Evolutionary conservation across 371 early-diverging fungal genomes (phyloP), one percentile per base, ranked within the genome.

Genomic region (Globomyces sp.): DNA sequence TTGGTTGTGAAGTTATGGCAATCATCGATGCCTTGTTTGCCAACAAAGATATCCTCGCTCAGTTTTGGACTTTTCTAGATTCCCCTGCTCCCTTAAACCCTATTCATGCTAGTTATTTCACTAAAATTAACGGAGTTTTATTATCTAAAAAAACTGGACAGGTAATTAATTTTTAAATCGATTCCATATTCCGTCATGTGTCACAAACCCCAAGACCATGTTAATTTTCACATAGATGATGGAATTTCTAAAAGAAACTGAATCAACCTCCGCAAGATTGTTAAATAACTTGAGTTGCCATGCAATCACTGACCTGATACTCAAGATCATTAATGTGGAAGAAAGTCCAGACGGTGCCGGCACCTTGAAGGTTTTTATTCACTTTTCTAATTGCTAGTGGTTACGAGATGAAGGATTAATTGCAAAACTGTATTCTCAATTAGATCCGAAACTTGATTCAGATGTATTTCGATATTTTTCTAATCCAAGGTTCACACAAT

Each of bases 291-390:
- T 97, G 69, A 88, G 88, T 36, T 89, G 87, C 53, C 87, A 92
- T 37, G 86, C 94, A 1, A 88, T 96, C 50, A 91, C 92, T 74
- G 98, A 96, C 73, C 75, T 97, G 36, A 71, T 95, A 49, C 82
- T 97, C 52, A 96, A 93, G 61, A 78, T 97, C 10, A 90, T 95
- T 63, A 91, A 92, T 66, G 76, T 94, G 63, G 95, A 94, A 67
- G 97, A 95, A 71, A 74, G 92, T 24, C 85, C 91, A 6, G 90
- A 92, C 64, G 95, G 90, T 13, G 85, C 80, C 60, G 91, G 92
- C 3, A 78, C 88, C 52, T 85, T 91, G 37, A 83, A 86, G 83
- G 90, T 90, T 68, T 46, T 67, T 57, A 41, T 49, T 24, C 24
- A 24, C 24, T 24, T 24, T 24, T 3, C 36, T 11, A 24, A 50